These are phyloP conservation scores for Fraxinus dipetala DNA, from an alignment of 305 asterid genomes.

Conservation along the genomic window DNA sequence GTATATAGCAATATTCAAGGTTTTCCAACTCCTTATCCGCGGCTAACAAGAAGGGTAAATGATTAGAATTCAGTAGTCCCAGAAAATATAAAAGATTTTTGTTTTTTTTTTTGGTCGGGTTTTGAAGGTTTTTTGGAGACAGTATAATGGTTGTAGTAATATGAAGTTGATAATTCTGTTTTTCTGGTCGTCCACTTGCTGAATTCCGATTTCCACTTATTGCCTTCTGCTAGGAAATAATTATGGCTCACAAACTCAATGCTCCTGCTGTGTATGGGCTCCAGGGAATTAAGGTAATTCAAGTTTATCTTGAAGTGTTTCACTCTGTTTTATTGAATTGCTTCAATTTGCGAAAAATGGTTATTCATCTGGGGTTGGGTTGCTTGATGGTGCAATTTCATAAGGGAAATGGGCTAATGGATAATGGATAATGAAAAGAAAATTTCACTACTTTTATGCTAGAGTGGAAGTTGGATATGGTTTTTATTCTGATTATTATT, in stretches of 20 bases:
- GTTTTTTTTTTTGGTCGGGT: not conserved
- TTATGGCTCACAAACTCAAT: constrained; percentile 53
- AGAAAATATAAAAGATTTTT: not conserved
- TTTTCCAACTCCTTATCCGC: not conserved
- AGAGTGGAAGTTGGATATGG: not conserved
- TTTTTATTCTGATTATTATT: too few relatives aligned
- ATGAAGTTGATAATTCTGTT: not conserved
- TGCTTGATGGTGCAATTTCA: not conserved
- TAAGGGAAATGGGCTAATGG: not conserved
- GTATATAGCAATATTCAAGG: not conserved
- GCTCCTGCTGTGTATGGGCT: constrained; percentile 41
- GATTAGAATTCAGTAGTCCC: not conserved
- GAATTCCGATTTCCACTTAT: not conserved
- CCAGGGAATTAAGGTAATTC: constrained; percentile 33
- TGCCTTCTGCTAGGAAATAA: not conserved
- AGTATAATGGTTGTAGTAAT: not conserved
- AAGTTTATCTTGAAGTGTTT: not conserved
- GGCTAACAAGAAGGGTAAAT: not conserved
- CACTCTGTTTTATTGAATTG: not conserved
- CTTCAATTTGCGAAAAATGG: not conserved
- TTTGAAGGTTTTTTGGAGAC: not conserved
- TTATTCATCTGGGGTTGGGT: not conserved
- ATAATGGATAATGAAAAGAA: not conserved
- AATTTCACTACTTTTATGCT: not conserved
- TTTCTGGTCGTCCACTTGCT: not conserved